phyloP scores from a whole-genome alignment of 2,329 filamentous ascomycete genomes.

The Alternaria viburni region DNA sequence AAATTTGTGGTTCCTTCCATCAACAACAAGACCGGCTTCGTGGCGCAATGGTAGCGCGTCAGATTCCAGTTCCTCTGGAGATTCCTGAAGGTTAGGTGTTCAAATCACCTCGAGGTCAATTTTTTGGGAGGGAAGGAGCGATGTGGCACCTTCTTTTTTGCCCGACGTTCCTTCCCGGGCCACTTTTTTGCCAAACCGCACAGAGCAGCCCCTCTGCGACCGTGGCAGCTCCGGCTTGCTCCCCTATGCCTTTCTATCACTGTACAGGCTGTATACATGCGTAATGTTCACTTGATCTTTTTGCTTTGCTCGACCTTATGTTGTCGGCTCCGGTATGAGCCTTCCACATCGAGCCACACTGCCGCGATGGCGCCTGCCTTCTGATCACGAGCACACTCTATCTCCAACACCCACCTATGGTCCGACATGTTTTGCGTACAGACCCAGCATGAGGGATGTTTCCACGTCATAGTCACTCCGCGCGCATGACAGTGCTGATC shows the following conservation, averaged over 20 bases:
- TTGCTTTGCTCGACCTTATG: not conserved
- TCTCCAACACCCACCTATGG: not conserved
- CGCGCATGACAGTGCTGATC: not conserved
- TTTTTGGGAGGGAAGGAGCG: not conserved
- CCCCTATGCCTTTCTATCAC: not conserved
- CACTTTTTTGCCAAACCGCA: not conserved
- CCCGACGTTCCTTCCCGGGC: not conserved
- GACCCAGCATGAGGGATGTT: not conserved
- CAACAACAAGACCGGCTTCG: slow-evolving; percentile 13
- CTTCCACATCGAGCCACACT: not conserved
- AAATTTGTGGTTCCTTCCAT: not conserved
- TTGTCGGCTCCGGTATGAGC: not conserved
- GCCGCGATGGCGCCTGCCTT: not conserved
- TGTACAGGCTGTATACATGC: not conserved
- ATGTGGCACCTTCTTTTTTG: not conserved
- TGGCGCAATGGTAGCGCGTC: slow-evolving; percentile 21
- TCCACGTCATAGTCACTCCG: not conserved
- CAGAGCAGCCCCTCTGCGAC: not conserved
- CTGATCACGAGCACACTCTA: not conserved
- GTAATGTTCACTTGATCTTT: not conserved
- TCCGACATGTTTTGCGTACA: not conserved
- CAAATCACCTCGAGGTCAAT: slow-evolving; percentile 18
- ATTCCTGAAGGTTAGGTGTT: slow-evolving; percentile 19
- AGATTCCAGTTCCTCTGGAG: slow-evolving; percentile 19
- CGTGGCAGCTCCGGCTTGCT: not conserved